Conservation (phyloP, 192 early-diverging fungal genomes). For the Glomus cerebriforme region DNA sequence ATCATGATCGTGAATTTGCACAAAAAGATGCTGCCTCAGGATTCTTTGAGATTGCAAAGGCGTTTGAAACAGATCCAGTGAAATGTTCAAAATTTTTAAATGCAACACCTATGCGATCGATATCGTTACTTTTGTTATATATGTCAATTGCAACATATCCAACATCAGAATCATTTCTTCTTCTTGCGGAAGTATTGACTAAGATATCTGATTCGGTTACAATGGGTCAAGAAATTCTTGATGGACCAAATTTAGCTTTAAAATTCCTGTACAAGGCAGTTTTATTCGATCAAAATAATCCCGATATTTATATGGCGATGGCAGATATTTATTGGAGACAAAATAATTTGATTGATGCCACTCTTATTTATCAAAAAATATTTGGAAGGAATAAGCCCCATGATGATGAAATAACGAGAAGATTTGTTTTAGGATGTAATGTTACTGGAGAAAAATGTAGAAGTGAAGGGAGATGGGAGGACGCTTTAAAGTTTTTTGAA, state of each 20-base stretch:
- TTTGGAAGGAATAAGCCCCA: neutral
- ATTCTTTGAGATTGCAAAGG: neutral
- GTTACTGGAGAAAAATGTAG: neutral
- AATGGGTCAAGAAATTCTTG: neutral
- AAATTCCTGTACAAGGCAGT: neutral
- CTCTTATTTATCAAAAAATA: neutral
- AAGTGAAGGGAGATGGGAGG: neutral
- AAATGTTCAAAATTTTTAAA: neutral
- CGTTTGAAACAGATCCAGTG: neutral
- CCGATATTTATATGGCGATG: neutral
- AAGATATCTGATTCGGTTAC: neutral
- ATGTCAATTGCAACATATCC: neutral
- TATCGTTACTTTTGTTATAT: neutral
- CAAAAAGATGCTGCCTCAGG: neutral
- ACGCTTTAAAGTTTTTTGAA: neutral
- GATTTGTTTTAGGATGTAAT: neutral
- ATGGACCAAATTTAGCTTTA: neutral
- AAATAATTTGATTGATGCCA: neutral
- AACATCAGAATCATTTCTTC: neutral
- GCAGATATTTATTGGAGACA: neutral
- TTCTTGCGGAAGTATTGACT: neutral
- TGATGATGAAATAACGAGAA: neutral
- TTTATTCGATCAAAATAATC: neutral
- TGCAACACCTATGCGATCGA: neutral
- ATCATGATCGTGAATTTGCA: neutral